Base-by-base conservation (phyloP, 2,329 filamentous ascomycete genomes). In the Ascochyta clinopodiicola region DNA sequence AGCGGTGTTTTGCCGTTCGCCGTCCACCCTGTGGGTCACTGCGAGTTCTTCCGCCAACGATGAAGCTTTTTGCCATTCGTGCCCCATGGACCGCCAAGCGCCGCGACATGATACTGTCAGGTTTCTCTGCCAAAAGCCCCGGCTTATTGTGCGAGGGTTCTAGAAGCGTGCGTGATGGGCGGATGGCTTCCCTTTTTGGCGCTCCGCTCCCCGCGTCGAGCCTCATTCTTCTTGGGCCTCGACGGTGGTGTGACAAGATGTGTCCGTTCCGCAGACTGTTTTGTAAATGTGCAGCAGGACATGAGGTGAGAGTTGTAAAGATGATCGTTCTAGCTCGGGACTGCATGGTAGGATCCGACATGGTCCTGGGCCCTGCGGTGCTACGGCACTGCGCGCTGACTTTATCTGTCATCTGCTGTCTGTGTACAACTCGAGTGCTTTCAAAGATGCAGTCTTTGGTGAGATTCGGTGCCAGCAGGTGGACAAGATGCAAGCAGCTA, bases 341-440 rank as follows among this genome's bases (percentile, higher is more conserved):
- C 15, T 42, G 24, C 10, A 6, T 15, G n/a, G 24, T 9, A 7
- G 4, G 2, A n/a, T 7, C 6, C 13, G 10, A 19, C 17, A 17
- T 17, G 17, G 17, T 17, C 17, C 17, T 17, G 24, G 19, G 40
- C 7, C 8, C 4, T 37, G 7, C 25, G 17, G 19, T 35, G 12
- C 36, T 40, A 31, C 70, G 59, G 57, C 64, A 72, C 65, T 55
- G 60, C 66, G 35, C 63, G 65, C 66, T 70, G 51, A 72, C 15
- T 27, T 47, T 58, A 61, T 69, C 48, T 59, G 65, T 73, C 68
- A 72, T 67, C 64, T 69, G 56, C 56, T 51, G 36, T n/a, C 22
- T 21, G 13, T 50, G 35, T 45, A 19, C 24, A 25, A 42, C 42
- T 42, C 31, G 12, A 38, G 7, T 13, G 19, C 19, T 9, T 6